Percentiles rank a stretch among this genome's conserved stretches.
phyloP scores from a whole-genome alignment of 169 alveolate genomes.

The Pseudocohnilembus persalinus region DNA sequence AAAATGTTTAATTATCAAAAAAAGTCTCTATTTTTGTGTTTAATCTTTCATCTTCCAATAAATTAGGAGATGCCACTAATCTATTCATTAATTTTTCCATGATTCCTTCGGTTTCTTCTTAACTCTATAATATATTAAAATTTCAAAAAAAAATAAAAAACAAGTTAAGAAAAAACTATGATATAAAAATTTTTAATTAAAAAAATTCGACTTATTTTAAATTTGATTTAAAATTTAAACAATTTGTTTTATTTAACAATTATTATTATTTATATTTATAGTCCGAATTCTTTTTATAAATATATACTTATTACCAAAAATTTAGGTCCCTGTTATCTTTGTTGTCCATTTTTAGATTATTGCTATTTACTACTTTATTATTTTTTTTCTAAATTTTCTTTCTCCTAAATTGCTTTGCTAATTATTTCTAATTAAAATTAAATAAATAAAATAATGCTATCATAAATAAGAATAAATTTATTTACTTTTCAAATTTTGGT shows the following conservation, averaged over 20 bases:
- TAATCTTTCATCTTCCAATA: conserved; percentile 70
- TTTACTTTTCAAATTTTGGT: not conserved
- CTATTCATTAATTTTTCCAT: conserved; percentile 82
- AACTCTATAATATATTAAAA: not conserved
- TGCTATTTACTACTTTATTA: not conserved
- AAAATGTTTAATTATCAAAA: conserved; percentile 67
- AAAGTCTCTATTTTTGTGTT: conserved; percentile 72
- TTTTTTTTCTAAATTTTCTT: not conserved
- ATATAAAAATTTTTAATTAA: too few species aligned
- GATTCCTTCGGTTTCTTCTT: conserved; percentile 72
- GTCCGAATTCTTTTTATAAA: too few species aligned
- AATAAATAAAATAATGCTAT: too few species aligned
- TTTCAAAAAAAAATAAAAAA: too few species aligned
- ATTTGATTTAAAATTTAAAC: too few species aligned
- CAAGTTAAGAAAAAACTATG: not conserved
- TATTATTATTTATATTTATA: too few species aligned
- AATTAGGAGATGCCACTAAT: conserved; percentile 69
- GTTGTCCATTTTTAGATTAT: not conserved
- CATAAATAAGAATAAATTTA: too few species aligned
- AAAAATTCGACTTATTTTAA: too few species aligned
- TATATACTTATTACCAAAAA: not conserved
- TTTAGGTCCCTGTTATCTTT: not conserved
- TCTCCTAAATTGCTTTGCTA: not conserved
- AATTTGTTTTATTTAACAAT: too few species aligned
- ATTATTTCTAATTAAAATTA: too few species aligned